Base-by-base conservation (phyloP, 2,329 filamentous ascomycete genomes). In the Cryphonectria carpinicola region DNA sequence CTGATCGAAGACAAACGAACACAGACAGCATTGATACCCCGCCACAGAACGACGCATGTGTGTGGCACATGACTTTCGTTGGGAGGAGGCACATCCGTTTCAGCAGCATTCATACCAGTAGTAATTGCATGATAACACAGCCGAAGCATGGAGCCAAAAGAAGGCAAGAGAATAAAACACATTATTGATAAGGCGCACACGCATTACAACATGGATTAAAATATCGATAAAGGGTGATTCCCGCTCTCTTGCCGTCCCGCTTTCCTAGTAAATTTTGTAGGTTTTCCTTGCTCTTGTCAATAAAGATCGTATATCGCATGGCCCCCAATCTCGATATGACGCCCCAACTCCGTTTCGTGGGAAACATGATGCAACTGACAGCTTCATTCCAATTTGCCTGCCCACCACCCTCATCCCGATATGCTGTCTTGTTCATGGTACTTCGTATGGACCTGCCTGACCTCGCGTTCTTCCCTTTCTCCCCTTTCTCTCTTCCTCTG, bases 181-280 rank as follows among this genome's bases (percentile, higher is more conserved):
- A 67, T 56, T 56, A 65, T 37, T 46, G 52, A 60, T 70, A 63
- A 52, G 49, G 35, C 32, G 22, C 54, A 41, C 13, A 46, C 35
- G 56, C 60, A 71, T 71, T 69, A 67, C 56, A 66, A 71, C 64
- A 69, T 69, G 54, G 19, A 71, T 69, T 69, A 35, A 25, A 70
- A 25, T 70, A 72, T 71, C 32, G 46, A 66, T 72, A 14, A 68
- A 49, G 5, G 54, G 62, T 63, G 68, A 43, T 54, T 41, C 28
- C 41, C 17, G 11, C n/a, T 32, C 17, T 35, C n/a, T 39, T 63
- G 43, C 35, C 65, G 32, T 32, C 25, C 65, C 25, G 32, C 28
- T 22, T 32, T 25, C 43, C 17, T 49, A 22, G 56, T 66, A 41
- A 61, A 25, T 28, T 28, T 28, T 61, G 37, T 41, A 61, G 46